Evolutionary conservation across 441 rosid species (phyloP), one percentile per base, ranked within the genome.

Genomic region (Pelargonium myrrhifolium): DNA sequence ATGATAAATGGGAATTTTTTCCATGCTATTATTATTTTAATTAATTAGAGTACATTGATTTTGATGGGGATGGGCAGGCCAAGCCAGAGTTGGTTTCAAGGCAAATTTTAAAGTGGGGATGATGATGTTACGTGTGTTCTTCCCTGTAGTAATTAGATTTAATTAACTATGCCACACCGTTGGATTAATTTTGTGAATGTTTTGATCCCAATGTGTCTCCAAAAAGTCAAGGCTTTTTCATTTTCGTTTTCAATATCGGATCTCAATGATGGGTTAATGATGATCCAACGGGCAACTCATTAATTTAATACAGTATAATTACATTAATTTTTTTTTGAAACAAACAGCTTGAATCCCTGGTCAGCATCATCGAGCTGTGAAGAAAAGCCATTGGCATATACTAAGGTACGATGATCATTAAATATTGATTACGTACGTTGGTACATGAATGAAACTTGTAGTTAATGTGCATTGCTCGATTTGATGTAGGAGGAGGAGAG

Each of bases 321-420:
- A 40, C 4, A 40, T 1, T 40, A 2, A 40, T 40, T 40, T 7
- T 7, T 43, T 9, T 9, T 4, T 6, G 11, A 12, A 43, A 9
- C 14, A 43, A 43, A 12, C 14, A 43, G 49, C 68, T 59, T 74
- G 86, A 89, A 96, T 66, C 72, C 83, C 37, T 77, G 81, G 88
- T 64, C 83, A 73, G 72, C 85, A 40, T 80, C 86, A 66, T 70
- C 65, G 73, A 85, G 76, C 79, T 65, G 76, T 60, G 76, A 78
- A 55, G 79, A 70, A 47, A 76, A 79, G 68, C 68, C 77, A 60
- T 74, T 68, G 76, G 58, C 75, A 56, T 40, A 76, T 63, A 58
- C 45, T 15, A 82, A 79, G 87, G 85, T 83, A 81, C 65, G 69
- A 71, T 67, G n/a, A 69, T 47, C 66, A 12, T 9, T 9, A 8